Evolutionary conservation across 2,329 filamentous ascomycete species (phyloP).

Genomic region (Aureobasidium sp.): DNA sequence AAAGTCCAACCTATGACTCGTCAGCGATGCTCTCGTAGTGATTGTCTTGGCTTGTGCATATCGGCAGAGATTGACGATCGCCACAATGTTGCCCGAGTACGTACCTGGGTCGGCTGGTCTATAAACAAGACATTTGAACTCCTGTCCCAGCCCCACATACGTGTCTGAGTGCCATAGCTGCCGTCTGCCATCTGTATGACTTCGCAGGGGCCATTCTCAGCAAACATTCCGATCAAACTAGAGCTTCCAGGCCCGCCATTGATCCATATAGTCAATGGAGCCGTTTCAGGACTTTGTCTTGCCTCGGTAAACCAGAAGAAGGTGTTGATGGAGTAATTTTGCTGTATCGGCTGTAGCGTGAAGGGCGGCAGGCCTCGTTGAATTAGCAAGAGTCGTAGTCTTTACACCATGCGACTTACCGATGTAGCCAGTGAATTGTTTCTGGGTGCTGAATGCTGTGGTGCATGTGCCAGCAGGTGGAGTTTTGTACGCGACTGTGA

Average conservation of each 20-base stretch:
- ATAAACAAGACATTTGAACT: slow-evolving; percentile 54
- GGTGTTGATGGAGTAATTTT: slow-evolving; percentile 54
- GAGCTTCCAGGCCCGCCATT: slow-evolving; percentile 61
- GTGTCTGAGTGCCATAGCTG: slow-evolving; percentile 48
- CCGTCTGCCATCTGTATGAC: slow-evolving; percentile 37
- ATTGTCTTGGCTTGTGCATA: not conserved
- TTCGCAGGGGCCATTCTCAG: slow-evolving; percentile 48
- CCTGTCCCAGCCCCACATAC: slow-evolving; percentile 61
- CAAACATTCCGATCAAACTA: slow-evolving; percentile 59
- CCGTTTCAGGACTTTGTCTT: slow-evolving; percentile 40
- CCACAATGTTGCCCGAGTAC: not conserved
- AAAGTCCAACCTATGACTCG: slow-evolving; percentile 49
- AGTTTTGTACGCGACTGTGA: slow-evolving; percentile 62
- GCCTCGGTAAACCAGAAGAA: slow-evolving; percentile 63
- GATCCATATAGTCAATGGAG: slow-evolving; percentile 57
- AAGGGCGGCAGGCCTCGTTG: slow-evolving; percentile 38
- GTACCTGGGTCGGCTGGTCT: slow-evolving; percentile 55
- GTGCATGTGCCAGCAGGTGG: slow-evolving; percentile 55
- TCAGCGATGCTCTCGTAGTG: not conserved
- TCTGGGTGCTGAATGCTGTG: slow-evolving; percentile 57
- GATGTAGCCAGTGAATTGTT: slow-evolving; percentile 67
- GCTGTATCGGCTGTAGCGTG: slow-evolving; percentile 40
- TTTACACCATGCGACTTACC: slow-evolving; percentile 19
- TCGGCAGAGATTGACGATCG: not conserved
- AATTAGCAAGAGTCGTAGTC: not conserved